phyloP scores from a whole-genome alignment of 306 rosid species.

The Herpetospermum pedunculosum region DNA sequence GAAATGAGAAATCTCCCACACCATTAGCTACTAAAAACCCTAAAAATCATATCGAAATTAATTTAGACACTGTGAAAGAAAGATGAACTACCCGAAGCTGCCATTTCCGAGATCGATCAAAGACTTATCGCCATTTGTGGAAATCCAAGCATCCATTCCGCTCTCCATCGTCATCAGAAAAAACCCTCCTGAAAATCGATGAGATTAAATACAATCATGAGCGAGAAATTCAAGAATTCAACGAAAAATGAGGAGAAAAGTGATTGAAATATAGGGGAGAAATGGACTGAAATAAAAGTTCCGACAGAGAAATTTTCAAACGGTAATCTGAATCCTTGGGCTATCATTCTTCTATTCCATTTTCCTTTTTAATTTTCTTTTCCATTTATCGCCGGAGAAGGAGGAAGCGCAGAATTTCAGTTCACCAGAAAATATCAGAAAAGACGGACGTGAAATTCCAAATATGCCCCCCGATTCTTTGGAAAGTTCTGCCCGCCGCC shows the following conservation, averaged over 20 bases:
- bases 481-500: neutral
- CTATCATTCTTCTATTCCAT: neutral
- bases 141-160: slow-evolving; percentile 11
- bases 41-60: neutral
- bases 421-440: neutral
- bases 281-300: neutral
- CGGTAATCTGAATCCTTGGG: neutral
- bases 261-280: neutral
- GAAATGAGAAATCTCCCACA: neutral
- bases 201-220: neutral
- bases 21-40: neutral
- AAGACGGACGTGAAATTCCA: neutral
- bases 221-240: neutral
- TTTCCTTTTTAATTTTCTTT: neutral
- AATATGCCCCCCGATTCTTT: neutral
- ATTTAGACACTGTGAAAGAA: neutral
- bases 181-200: slow-evolving; percentile 11
- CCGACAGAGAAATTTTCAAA: neutral
- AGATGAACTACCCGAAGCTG: slow-evolving; percentile 19
- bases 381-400: neutral
- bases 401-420: neutral
- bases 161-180: slow-evolving; percentile 13
- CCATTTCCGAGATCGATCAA: slow-evolving; percentile 13
- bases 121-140: neutral
- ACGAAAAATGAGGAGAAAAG: neutral